Conservation (phyloP, 148 eudicot genomes). For the Rhododendron ovatum region DNA sequence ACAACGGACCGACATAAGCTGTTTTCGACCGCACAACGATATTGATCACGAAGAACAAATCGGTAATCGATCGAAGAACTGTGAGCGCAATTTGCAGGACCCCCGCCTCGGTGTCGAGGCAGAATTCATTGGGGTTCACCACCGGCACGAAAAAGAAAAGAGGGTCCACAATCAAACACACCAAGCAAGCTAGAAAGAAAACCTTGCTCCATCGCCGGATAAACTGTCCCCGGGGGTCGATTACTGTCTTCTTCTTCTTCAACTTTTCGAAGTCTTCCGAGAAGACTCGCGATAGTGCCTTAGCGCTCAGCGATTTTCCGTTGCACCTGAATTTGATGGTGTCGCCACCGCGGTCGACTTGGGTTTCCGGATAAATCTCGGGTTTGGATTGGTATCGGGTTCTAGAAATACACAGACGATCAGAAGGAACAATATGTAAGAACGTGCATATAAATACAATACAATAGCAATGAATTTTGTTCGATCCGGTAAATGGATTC, state of each 20-base stretch:
- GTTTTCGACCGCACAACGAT: slow-evolving; percentile 49
- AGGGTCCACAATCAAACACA: slow-evolving; percentile 56
- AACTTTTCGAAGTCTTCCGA: slow-evolving; percentile 47
- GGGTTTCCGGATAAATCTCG: background rate
- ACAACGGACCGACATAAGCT: slow-evolving; percentile 68
- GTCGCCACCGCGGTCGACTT: background rate
- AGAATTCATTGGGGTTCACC: slow-evolving; percentile 20
- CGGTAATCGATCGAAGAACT: slow-evolving; percentile 40
- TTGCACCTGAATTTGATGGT: background rate
- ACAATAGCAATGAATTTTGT: background rate
- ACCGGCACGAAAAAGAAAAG: slow-evolving; percentile 58
- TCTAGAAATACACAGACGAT: background rate
- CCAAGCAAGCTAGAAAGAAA: slow-evolving; percentile 41
- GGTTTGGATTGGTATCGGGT: background rate
- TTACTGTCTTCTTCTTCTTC: slow-evolving; percentile 30
- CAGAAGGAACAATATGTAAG: background rate
- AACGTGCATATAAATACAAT: background rate
- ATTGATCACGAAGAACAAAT: slow-evolving; percentile 44
- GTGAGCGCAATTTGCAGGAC: slow-evolving; percentile 44
- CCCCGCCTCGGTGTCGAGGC: slow-evolving; percentile 35
- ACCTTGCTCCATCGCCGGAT: slow-evolving; percentile 41
- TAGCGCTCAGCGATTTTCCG: slow-evolving; percentile 30
- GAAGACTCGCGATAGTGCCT: slow-evolving; percentile 49
- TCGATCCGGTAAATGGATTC: background rate
- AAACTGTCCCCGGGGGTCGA: slow-evolving; percentile 46